Conservation (phyloP, 257 asterid genomes). For the Nicotiana tomentosiformis region DNA sequence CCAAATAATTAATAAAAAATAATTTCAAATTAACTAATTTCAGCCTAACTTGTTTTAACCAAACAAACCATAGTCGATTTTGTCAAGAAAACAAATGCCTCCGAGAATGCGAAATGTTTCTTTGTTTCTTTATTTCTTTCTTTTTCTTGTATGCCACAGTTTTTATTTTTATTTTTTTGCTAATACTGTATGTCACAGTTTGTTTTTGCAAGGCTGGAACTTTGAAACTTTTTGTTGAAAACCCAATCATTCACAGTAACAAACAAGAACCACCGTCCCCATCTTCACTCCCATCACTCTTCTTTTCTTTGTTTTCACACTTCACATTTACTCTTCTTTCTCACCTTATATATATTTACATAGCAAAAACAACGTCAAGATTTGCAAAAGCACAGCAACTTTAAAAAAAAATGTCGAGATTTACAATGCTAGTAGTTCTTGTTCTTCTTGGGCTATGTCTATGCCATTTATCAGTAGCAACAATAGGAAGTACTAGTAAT, state of each 20-base stretch:
- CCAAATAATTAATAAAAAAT: no score
- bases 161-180: not conserved
- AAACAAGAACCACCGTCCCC: not conserved
- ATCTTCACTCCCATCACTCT: not conserved
- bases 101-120: not conserved
- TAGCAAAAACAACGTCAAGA: not conserved
- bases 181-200: no score
- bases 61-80: no score
- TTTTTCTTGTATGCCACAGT: no score
- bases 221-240: not conserved
- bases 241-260: not conserved
- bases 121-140: not conserved
- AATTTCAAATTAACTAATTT: no score
- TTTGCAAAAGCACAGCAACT: not conserved
- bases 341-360: not conserved
- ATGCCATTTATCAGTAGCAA: slow-evolving; percentile 17
- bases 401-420: not conserved
- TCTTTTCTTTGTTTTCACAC: not conserved
- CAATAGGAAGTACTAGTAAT: not conserved
- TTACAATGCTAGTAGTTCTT: not conserved
- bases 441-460: slow-evolving; percentile 10
- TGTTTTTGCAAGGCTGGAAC: not conserved
- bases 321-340: not conserved
- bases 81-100: not conserved
- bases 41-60: no score